Percentiles rank a stretch among this genome's conserved stretches.
These are phyloP conservation scores for Diaporthe batatas DNA, from an alignment of 2,329 filamentous ascomycete genomes.

Conservation along the genomic window DNA sequence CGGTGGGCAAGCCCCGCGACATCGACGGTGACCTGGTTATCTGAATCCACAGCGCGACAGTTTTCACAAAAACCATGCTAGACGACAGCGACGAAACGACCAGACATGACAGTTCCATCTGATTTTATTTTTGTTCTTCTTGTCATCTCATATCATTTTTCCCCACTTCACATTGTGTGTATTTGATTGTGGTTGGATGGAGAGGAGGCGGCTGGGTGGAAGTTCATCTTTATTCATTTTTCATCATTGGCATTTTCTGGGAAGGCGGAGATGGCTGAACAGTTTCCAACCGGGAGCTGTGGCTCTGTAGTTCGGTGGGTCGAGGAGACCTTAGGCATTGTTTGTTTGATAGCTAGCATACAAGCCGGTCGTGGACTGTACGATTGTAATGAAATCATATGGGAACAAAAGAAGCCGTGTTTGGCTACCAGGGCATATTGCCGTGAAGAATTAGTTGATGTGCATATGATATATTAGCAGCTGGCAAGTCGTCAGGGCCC, in stretches of 20 bases:
- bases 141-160: constrained; percentile 12
- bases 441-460: background rate
- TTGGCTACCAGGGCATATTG: background rate
- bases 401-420: background rate
- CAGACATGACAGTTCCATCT: constrained; percentile 33
- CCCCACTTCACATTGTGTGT: constrained; percentile 23
- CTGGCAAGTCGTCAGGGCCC: background rate
- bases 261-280: background rate
- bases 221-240: constrained; percentile 12
- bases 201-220: background rate
- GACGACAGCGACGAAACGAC: constrained; percentile 34
- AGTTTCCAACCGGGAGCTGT: background rate
- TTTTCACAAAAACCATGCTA: background rate
- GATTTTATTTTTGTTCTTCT: background rate
- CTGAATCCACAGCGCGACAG: background rate
- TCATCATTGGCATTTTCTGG: constrained; percentile 12
- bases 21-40: constrained; percentile 40
- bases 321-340: constrained; percentile 4
- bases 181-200: constrained; percentile 20
- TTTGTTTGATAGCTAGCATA: constrained; percentile 16
- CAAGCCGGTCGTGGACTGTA: constrained; percentile 25
- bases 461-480: background rate
- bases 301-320: background rate
- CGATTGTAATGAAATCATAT: constrained; percentile 33
- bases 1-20: constrained; percentile 12